Evolutionary conservation across 2,329 filamentous ascomycete species (phyloP).

Genomic region (Penicillium sp.): DNA sequence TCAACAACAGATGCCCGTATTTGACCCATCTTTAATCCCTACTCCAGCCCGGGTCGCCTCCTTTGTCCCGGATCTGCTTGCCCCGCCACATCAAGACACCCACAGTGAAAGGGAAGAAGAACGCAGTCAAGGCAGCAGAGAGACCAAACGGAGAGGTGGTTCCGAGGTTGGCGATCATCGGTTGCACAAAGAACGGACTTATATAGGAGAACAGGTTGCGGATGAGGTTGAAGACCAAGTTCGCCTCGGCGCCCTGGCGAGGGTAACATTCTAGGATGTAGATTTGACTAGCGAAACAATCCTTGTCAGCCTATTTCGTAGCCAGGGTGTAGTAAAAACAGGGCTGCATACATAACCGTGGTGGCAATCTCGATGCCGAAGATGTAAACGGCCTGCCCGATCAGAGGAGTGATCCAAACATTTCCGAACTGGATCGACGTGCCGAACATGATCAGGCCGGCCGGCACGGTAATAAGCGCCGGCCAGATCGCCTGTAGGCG

Average conservation of each 20-base stretch:
- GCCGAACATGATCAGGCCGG: slow-evolving; percentile 6
- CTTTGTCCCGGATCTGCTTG: slow-evolving; percentile 8
- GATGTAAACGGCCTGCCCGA: slow-evolving; percentile 6
- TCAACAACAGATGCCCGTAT: too few relatives aligned
- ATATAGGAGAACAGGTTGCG: slow-evolving; percentile 8
- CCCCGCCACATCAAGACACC: slow-evolving; percentile 7
- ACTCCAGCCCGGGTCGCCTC: slow-evolving; percentile 6
- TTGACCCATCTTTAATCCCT: slow-evolving; percentile 2
- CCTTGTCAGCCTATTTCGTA: background rate
- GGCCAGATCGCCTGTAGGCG: slow-evolving; percentile 6
- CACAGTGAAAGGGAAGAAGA: slow-evolving; percentile 9
- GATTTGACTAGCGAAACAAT: slow-evolving; percentile 3
- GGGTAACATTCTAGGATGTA: slow-evolving; percentile 9
- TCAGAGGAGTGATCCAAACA: slow-evolving; percentile 6
- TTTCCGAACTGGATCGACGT: slow-evolving; percentile 6
- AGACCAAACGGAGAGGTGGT: slow-evolving; percentile 2
- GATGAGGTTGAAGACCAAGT: slow-evolving; percentile 8
- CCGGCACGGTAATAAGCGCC: slow-evolving; percentile 2
- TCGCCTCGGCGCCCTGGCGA: slow-evolving; percentile 6
- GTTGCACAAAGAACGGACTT: slow-evolving; percentile 6
- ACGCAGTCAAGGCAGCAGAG: slow-evolving; percentile 4
- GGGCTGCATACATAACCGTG: slow-evolving; percentile 5
- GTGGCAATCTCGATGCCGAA: slow-evolving; percentile 8
- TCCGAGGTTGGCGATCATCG: slow-evolving; percentile 5
- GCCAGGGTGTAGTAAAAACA: background rate